Evolutionary conservation across 306 rosid species (phyloP).

Genomic region (Senna tora): DNA sequence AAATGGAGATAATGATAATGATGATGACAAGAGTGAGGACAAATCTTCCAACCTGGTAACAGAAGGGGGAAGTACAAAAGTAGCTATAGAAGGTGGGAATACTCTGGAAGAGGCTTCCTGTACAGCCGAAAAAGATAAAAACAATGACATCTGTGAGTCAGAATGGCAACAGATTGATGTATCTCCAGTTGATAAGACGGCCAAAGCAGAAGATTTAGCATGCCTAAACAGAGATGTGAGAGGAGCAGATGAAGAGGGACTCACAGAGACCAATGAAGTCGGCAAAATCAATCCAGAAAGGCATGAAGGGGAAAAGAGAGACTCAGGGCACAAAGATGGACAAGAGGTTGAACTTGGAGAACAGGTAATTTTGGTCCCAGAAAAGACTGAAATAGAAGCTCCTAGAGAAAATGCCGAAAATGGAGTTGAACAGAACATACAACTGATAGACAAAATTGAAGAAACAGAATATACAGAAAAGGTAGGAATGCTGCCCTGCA

Average conservation of each 20-base stretch:
- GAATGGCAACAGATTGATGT: background rate
- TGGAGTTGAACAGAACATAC: background rate
- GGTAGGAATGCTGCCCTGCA: conserved; percentile 21
- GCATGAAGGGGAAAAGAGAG: background rate
- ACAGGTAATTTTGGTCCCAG: conserved; percentile 4
- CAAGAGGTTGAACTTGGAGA: conserved; percentile 25
- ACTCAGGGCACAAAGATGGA: conserved; percentile 36
- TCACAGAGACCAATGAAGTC: conserved; percentile 19
- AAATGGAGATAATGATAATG: background rate
- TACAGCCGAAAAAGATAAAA: conserved; percentile 14
- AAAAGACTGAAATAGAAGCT: conserved; percentile 23
- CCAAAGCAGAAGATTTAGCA: conserved; percentile 19
- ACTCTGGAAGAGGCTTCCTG: conserved; percentile 9
- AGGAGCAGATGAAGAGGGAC: conserved; percentile 27
- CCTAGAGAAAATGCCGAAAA: conserved; percentile 4
- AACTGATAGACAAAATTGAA: background rate
- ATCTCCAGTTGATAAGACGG: conserved; percentile 23
- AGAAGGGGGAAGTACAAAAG: conserved; percentile 11
- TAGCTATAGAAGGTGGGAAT: conserved; percentile 18
- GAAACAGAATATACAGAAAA: conserved; percentile 1
- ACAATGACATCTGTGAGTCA: conserved; percentile 25
- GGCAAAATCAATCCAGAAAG: conserved; percentile 20
- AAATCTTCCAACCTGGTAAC: conserved; percentile 15
- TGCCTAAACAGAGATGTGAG: conserved; percentile 11
- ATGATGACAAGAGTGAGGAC: conserved; percentile 25